These are phyloP conservation scores for Didymosphaeria variabile DNA, from an alignment of 2,329 filamentous ascomycete species.

Conservation along the genomic window DNA sequence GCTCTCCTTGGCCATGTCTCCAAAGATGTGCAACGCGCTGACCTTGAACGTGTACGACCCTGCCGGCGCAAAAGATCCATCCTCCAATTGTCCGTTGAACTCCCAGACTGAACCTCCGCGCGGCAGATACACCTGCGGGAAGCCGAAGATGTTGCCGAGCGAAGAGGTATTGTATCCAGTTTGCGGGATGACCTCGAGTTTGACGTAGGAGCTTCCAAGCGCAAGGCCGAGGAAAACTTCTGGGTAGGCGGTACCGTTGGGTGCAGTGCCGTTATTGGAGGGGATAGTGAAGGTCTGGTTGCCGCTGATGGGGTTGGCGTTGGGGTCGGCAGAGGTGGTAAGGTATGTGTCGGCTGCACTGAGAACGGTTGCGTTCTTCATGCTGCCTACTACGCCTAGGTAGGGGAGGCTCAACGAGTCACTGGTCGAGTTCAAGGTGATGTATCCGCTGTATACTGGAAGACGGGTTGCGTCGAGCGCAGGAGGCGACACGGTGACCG, in stretches of 20 bases:
- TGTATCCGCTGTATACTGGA: constrained; percentile 24
- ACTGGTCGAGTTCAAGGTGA: constrained; percentile 16
- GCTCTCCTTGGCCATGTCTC: constrained; percentile 9
- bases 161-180: constrained; percentile 4
- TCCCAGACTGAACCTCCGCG: constrained; percentile 10
- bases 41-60: constrained; percentile 26
- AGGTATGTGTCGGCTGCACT: constrained; percentile 10
- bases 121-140: constrained; percentile 17
- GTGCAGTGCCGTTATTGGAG: constrained; percentile 5
- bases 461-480: constrained; percentile 20
- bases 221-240: constrained; percentile 11
- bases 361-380: constrained; percentile 18
- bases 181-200: constrained; percentile 18
- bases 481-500: constrained; percentile 24
- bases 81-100: constrained; percentile 28
- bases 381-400: constrained; percentile 17
- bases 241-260: constrained; percentile 14
- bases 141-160: constrained; percentile 18
- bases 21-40: constrained; percentile 26
- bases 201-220: constrained; percentile 19
- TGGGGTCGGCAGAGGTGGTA: constrained; percentile 7
- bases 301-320: constrained; percentile 1
- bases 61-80: constrained; percentile 24
- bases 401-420: constrained; percentile 22
- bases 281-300: constrained; percentile 13